phyloP scores from a whole-genome alignment of 1,284 basidiomycete genomes.

The Pseudozyma sp. region DNA sequence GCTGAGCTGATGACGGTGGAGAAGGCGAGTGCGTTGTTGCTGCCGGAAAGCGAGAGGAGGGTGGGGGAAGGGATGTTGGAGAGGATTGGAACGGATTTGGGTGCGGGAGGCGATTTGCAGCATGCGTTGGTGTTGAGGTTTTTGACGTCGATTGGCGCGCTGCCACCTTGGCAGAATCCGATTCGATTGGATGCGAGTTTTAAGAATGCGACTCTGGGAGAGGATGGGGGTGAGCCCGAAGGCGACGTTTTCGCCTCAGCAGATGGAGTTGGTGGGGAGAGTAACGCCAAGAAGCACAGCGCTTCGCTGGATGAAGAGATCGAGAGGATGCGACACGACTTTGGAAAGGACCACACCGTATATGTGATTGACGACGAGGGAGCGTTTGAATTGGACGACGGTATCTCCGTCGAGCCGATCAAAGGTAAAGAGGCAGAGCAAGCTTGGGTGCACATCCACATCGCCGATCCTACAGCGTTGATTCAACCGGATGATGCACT shows the following conservation, averaged over 20 bases:
- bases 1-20: slow-evolving; percentile 14
- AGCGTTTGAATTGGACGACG: slow-evolving; percentile 94
- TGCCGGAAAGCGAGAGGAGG: slow-evolving; percentile 8
- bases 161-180: slow-evolving; percentile 59
- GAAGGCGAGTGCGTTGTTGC: slow-evolving; percentile 5
- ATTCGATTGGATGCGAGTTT: slow-evolving; percentile 45
- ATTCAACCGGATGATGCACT: slow-evolving; percentile 79
- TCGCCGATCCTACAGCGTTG: slow-evolving; percentile 89
- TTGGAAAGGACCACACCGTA: slow-evolving; percentile 78
- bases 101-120: slow-evolving; percentile 47
- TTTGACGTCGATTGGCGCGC: slow-evolving; percentile 41
- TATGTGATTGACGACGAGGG: slow-evolving; percentile 87
- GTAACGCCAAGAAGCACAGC: slow-evolving; percentile 17
- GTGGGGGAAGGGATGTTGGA: slow-evolving; percentile 25
- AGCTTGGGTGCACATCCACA: slow-evolving; percentile 88
- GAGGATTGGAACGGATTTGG: slow-evolving; percentile 23
- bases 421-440: slow-evolving; percentile 65
- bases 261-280: not conserved
- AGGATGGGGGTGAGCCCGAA: slow-evolving; percentile 24
- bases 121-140: slow-evolving; percentile 52
- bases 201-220: slow-evolving; percentile 20
- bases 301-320: slow-evolving; percentile 29
- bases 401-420: slow-evolving; percentile 78
- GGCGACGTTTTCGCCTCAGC: not conserved
- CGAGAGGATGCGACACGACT: slow-evolving; percentile 75